Conservation (phyloP, 2,329 filamentous ascomycete species). For the Lizonia empirigonia region DNA sequence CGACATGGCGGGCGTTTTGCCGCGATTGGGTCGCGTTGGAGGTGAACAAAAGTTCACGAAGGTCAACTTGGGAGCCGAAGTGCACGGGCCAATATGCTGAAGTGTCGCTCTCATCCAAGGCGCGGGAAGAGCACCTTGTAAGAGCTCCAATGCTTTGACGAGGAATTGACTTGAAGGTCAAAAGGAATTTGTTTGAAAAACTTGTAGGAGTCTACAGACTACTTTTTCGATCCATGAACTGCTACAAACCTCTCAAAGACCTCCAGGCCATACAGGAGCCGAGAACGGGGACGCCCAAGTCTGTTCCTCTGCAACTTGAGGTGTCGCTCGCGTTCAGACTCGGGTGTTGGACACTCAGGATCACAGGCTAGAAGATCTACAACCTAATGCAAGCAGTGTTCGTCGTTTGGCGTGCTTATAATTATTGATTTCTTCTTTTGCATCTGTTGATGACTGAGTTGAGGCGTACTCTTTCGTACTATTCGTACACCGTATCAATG, state of each 20-base stretch:
- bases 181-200: no score
- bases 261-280: no score
- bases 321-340: neutral
- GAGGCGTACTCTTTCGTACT: constrained; percentile 1
- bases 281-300: no score
- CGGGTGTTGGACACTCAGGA: neutral
- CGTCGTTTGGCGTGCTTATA: neutral
- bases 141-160: no score
- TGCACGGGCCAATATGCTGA: neutral
- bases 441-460: constrained; percentile 6
- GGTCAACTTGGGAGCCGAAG: neutral
- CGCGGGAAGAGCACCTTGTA: no score
- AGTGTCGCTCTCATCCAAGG: neutral
- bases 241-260: no score
- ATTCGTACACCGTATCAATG: constrained; percentile 1
- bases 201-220: no score
- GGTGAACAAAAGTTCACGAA: constrained; percentile 12
- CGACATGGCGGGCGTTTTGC: constrained; percentile 30
- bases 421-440: constrained; percentile 3
- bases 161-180: no score
- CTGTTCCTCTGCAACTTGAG: neutral
- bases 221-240: no score
- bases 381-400: neutral
- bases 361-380: no score
- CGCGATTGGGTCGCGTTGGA: constrained; percentile 11